Evolutionary conservation across 768 basidiomycete genomes (phyloP), one percentile per base, ranked within the genome.

Genomic region (Lactifluus echinatus): DNA sequence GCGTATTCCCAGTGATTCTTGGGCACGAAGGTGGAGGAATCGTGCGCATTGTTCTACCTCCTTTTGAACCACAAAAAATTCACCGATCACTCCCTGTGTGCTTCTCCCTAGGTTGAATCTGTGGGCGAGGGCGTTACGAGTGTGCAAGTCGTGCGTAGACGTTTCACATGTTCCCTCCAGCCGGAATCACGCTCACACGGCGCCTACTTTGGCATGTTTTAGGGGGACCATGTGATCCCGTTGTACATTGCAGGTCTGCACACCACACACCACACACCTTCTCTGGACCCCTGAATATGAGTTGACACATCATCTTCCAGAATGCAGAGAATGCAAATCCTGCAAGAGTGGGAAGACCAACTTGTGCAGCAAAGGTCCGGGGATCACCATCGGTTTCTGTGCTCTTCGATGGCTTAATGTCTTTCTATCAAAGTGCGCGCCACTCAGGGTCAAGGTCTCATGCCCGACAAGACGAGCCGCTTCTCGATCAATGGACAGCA

Each of bases 281-380:
- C 12, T 15, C 33, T 17, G 26, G 39, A 23, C 34, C 46, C 23
- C 53, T 34, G n/a, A 26, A 24, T 3, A 14, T 40, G 36, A 33
- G 8, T 14, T 21, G 21, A 57, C 46, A 44, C 56, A 11, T 43
- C 57, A 47, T 52, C 23, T 24, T 36, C 12, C 53, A 68, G 93
- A 96, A 72, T 96, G 93, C 68, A 82, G 81, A 36, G 87, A 99
- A 74, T 99, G 96, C 77, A 98, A 97, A 72, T 98, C 98, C 77
- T 99, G 96, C 79, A 95, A 87, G 73, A 91, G 89, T 59, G 91
- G 90, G 53, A 98, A 98, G 79, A 99, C 96, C 56, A 99, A 99
- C 72, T 82, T 99, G n/a, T 99, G 95, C 68, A 87, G 93, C 60
- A 84, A 84, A 79, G 91, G 91, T 91, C 54, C 47, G 69, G 40